Percentiles rank a stretch among this genome's conserved stretches.
These are phyloP conservation scores for Lizonia empirigonia DNA, from an alignment of 2,329 filamentous ascomycete genomes.

Conservation along the genomic window DNA sequence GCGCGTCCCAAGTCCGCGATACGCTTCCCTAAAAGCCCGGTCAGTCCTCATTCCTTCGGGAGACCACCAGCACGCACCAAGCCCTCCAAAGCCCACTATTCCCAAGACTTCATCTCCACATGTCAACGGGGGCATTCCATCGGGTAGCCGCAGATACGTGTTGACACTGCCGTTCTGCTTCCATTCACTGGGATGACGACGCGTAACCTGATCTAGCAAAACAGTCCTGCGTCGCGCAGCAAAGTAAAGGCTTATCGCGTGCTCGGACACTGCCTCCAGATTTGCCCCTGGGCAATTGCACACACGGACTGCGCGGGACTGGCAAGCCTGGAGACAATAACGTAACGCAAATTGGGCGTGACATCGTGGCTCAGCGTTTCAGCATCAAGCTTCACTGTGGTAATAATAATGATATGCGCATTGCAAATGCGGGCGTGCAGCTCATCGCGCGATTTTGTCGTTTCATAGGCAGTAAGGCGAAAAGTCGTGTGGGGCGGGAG, in stretches of 20 bases:
- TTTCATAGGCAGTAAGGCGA: slow-evolving; percentile 49
- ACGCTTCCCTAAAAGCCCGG: slow-evolving; percentile 44
- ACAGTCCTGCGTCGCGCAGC: slow-evolving; percentile 52
- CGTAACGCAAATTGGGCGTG: slow-evolving; percentile 52
- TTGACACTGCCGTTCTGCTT: slow-evolving; percentile 45
- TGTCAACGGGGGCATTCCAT: slow-evolving; percentile 51
- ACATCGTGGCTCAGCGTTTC: slow-evolving; percentile 45
- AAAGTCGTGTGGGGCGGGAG: slow-evolving; percentile 47
- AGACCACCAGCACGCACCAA: slow-evolving; percentile 43
- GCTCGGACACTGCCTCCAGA: slow-evolving; percentile 56
- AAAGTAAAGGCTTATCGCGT: slow-evolving; percentile 58
- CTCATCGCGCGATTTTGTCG: slow-evolving; percentile 30
- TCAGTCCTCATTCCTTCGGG: slow-evolving; percentile 15
- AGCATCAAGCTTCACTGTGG: slow-evolving; percentile 50
- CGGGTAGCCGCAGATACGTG: slow-evolving; percentile 37
- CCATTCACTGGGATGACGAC: slow-evolving; percentile 50
- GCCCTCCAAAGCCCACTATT: slow-evolving; percentile 57
- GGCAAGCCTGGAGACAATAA: slow-evolving; percentile 53
- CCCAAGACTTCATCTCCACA: slow-evolving; percentile 57
- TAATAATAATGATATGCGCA: slow-evolving; percentile 55
- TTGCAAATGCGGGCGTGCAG: slow-evolving; percentile 52
- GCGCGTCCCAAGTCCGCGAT: slow-evolving; percentile 53
- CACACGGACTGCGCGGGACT: slow-evolving; percentile 52
- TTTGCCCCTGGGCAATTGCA: slow-evolving; percentile 57
- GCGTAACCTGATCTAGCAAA: slow-evolving; percentile 33